Evolutionary conservation across 129 eudicot genomes (phyloP).

Genomic region (Calendula officinalis): DNA sequence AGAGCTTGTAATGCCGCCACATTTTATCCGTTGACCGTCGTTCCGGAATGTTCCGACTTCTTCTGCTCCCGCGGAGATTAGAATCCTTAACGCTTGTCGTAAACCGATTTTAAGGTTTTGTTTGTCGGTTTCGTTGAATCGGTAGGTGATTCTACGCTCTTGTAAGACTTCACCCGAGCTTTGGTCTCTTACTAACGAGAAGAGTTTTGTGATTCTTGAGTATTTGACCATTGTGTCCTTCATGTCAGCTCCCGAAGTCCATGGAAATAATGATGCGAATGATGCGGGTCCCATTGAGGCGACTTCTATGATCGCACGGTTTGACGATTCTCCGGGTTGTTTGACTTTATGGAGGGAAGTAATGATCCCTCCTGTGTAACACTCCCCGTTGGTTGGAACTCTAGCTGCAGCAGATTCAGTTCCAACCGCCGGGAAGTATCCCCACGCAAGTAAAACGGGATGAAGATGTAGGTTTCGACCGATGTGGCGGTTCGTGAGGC

Average conservation of each 20-base stretch:
- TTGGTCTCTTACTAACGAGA: conserved; percentile 59
- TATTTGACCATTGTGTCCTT: conserved; percentile 59
- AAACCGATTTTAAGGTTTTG: conserved; percentile 68
- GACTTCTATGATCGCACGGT: conserved; percentile 59
- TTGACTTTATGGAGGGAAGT: conserved; percentile 76
- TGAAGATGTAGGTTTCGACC: conserved; percentile 85
- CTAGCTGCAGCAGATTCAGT: background rate
- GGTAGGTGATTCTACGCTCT: conserved; percentile 50
- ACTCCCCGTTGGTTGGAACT: conserved; percentile 28
- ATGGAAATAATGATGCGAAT: conserved; percentile 51
- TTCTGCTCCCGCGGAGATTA: conserved; percentile 77
- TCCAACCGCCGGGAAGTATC: conserved; percentile 51
- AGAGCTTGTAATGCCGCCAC: conserved; percentile 38
- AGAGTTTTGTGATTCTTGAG: conserved; percentile 56
- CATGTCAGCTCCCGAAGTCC: conserved; percentile 68
- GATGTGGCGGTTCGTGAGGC: conserved; percentile 63
- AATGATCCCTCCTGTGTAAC: conserved; percentile 76
- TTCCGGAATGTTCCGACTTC: conserved; percentile 86
- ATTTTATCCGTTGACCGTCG: conserved; percentile 69
- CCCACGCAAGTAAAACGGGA: conserved; percentile 76
- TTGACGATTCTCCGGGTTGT: conserved; percentile 39
- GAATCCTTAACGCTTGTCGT: conserved; percentile 55
- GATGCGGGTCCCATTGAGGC: conserved; percentile 67
- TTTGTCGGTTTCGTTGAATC: conserved; percentile 45
- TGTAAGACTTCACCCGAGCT: conserved; percentile 67